Evolutionary conservation across 169 alveolate genomes (phyloP), one percentile per base, ranked within the genome.

Genomic region (Nephromyces sp.): DNA sequence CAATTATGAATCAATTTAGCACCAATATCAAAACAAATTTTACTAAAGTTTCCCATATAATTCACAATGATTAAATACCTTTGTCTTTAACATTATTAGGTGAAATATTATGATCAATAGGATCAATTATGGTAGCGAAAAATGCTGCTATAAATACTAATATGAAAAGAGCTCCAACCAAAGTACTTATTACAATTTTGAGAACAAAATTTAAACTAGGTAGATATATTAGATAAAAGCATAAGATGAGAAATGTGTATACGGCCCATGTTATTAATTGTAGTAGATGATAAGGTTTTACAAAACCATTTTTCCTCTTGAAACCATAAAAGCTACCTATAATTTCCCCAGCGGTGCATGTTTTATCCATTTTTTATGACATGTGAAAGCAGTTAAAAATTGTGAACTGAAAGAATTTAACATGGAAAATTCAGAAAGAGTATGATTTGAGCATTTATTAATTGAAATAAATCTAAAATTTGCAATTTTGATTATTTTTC

Each of bases 91-190:
- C n/a, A n/a, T n/a, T n/a, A n/a, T n/a, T n/a, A n/a, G n/a, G n/a
- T n/a, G n/a, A 73, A 8, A 74, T 74, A 24, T 66, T 1, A n/a
- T 71, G 76, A 31, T 76, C 82, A 24, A 68, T 68, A 0, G 82
- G 82, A 30, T 76, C 77, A 3, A 29, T 24, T 0, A 67, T 8
- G 0, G 82, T 68, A 6, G 72, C 63, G 22, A 15, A 5, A 52
- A 63, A 76, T 0, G 72, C 75, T 24, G 33, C 15, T 25, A n/a
- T 15, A 28, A 76, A 76, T 21, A 62, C 28, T 5, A 22, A 0
- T 6, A 32, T 1, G 8, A 74, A 31, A 24, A 24, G 28, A 8
- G 43, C 5, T 1, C 66, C 72, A 57, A 68, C 66, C 22, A 67
- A 3, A 6, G 61, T 15, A 6, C 82, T 74, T 8, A 28, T 43